Conservation (phyloP, 2,329 filamentous ascomycete genomes). For the Shiraia bambusicola region DNA sequence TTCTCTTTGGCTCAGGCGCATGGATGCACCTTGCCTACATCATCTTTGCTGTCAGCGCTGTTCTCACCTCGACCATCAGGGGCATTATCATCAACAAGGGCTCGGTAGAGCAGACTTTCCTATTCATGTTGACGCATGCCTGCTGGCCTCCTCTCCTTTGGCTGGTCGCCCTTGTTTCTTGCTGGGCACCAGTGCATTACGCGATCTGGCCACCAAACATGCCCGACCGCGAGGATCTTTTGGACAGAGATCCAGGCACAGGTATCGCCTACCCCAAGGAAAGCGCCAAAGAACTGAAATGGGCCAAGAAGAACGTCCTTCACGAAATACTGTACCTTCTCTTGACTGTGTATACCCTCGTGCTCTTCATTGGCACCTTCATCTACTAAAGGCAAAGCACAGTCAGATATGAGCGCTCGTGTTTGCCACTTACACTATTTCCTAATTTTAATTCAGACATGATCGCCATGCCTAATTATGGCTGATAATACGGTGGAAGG, state of each 20-base stretch:
- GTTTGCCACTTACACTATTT: no score
- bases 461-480: no score
- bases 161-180: constrained; percentile 6
- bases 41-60: constrained; percentile 5
- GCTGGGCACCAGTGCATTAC: constrained; percentile 8
- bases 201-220: constrained; percentile 9
- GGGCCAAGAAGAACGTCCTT: constrained; percentile 7
- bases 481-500: no score
- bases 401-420: neutral
- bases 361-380: constrained; percentile 6
- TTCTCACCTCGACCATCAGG: constrained; percentile 3
- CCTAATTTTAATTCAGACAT: no score
- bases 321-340: constrained; percentile 8
- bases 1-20: constrained; percentile 9
- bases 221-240: constrained; percentile 8
- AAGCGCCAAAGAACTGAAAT: constrained; percentile 4
- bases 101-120: constrained; percentile 5
- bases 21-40: constrained; percentile 8
- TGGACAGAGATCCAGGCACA: constrained; percentile 4
- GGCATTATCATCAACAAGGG: constrained; percentile 10
- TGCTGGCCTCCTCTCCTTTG: constrained; percentile 10
- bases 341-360: constrained; percentile 5
- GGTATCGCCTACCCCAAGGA: constrained; percentile 10
- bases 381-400: constrained; percentile 1
- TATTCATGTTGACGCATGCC: constrained; percentile 10